Evolutionary conservation across 1,284 basidiomycete species (phyloP).

Genomic region (Cystobasidiaceae sp.): DNA sequence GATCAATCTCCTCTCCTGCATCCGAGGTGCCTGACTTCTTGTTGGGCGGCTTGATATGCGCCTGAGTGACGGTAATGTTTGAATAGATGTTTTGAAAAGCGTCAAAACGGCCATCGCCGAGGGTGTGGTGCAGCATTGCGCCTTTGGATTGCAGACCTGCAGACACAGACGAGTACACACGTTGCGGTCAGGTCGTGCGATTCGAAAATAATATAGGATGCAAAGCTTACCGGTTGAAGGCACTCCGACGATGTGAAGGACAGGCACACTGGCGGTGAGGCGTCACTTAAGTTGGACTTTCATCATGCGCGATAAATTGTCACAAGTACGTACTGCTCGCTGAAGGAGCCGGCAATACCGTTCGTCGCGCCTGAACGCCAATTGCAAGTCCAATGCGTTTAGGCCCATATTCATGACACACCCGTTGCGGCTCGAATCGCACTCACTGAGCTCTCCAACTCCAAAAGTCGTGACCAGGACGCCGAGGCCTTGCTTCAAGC

Average conservation of each 20-base stretch:
- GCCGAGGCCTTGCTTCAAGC: constrained; percentile 59
- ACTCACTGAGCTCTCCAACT: constrained; percentile 77
- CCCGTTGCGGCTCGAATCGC: constrained; percentile 47
- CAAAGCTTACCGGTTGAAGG: too few species aligned
- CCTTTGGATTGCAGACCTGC: constrained; percentile 30
- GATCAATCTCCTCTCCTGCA: constrained; percentile 66
- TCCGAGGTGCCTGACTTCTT: constrained; percentile 49
- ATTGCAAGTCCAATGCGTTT: constrained; percentile 47
- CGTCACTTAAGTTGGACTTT: too few species aligned
- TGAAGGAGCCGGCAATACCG: constrained; percentile 53
- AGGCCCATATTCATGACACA: constrained; percentile 44
- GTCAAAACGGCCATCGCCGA: constrained; percentile 70
- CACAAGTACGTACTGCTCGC: too few species aligned
- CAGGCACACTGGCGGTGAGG: constrained; percentile 77
- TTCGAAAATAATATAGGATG: too few species aligned
- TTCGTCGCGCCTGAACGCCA: constrained; percentile 52
- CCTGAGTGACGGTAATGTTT: constrained; percentile 69
- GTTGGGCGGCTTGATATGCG: constrained; percentile 41
- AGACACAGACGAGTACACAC: too few species aligned
- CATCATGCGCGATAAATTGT: too few species aligned
- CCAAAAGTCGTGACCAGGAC: constrained; percentile 62
- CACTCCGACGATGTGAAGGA: constrained; percentile 84
- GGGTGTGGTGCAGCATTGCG: constrained; percentile 51
- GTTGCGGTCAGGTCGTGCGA: too few species aligned
- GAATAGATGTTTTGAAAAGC: constrained; percentile 72